Conservation (phyloP, 2,329 filamentous ascomycete species). For the Huntiella omanensis region DNA sequence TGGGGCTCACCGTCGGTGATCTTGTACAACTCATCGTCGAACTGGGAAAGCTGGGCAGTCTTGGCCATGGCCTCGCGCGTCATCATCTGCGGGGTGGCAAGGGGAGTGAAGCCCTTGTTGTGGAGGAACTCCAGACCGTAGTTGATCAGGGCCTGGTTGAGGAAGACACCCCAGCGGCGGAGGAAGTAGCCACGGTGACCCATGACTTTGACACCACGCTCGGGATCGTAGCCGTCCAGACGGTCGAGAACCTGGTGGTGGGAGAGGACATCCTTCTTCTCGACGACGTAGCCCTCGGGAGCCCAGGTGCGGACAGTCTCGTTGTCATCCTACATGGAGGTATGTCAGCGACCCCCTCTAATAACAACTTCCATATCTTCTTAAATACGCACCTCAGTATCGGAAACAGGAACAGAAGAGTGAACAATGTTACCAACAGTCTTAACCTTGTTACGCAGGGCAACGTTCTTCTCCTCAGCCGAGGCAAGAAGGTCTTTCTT, state of each 20-base stretch:
- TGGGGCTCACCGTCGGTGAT: slow-evolving; percentile 73
- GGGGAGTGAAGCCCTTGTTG: slow-evolving; percentile 60
- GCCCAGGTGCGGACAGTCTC: slow-evolving; percentile 57
- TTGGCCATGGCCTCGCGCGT: slow-evolving; percentile 91
- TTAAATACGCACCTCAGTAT: slow-evolving; percentile 46
- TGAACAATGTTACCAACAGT: slow-evolving; percentile 60
- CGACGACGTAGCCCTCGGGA: slow-evolving; percentile 52
- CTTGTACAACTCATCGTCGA: slow-evolving; percentile 97
- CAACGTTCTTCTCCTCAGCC: slow-evolving; percentile 55
- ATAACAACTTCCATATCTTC: not conserved
- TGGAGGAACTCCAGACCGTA: slow-evolving; percentile 84
- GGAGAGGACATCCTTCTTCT: slow-evolving; percentile 63
- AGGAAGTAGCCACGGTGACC: slow-evolving; percentile 91
- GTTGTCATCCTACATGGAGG: slow-evolving; percentile 51
- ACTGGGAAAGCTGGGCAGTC: slow-evolving; percentile 90
- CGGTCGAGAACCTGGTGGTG: slow-evolving; percentile 87
- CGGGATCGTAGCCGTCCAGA: slow-evolving; percentile 80
- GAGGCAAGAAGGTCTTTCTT: slow-evolving; percentile 63
- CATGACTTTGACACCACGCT: slow-evolving; percentile 82
- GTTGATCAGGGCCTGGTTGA: slow-evolving; percentile 79
- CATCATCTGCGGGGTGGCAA: slow-evolving; percentile 89
- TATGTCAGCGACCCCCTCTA: not conserved
- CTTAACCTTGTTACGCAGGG: slow-evolving; percentile 60
- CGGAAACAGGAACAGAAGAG: slow-evolving; percentile 62
- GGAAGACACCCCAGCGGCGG: slow-evolving; percentile 71